Percentiles rank a stretch among this genome's conserved stretches.
Conservation (phyloP, 176 grass and related monocot species). For the Echinochloa phyllopogon region DNA sequence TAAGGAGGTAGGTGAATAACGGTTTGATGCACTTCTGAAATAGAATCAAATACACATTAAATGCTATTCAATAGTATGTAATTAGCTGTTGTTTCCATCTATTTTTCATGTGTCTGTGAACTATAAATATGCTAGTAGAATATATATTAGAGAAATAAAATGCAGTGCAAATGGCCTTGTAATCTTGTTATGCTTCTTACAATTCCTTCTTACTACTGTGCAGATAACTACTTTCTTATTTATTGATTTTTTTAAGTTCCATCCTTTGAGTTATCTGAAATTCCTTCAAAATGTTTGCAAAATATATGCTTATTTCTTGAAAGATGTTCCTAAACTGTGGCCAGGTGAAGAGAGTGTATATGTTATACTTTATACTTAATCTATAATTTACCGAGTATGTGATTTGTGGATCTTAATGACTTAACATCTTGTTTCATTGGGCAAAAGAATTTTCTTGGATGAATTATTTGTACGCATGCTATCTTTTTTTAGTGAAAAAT, state of each 20-base stretch:
- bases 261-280: slow-evolving; percentile 6
- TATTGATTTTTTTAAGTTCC: background rate
- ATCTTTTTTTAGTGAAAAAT: slow-evolving; percentile 6
- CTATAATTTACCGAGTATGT: background rate
- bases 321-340: slow-evolving; percentile 26
- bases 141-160: slow-evolving; percentile 16
- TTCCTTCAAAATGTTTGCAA: slow-evolving; percentile 32
- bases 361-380: slow-evolving; percentile 15
- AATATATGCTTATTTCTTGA: slow-evolving; percentile 39
- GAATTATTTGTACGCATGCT: slow-evolving; percentile 8
- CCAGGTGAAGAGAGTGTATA: slow-evolving; percentile 24
- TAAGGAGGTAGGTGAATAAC: slow-evolving; percentile 65
- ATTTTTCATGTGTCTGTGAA: slow-evolving; percentile 13
- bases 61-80: background rate
- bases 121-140: slow-evolving; percentile 30
- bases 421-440: slow-evolving; percentile 23
- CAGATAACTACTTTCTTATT: slow-evolving; percentile 15
- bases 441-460: slow-evolving; percentile 30
- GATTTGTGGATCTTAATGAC: slow-evolving; percentile 31
- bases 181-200: slow-evolving; percentile 3
- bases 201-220: background rate
- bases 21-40: slow-evolving; percentile 24
- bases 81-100: slow-evolving; percentile 28
- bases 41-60: slow-evolving; percentile 30
- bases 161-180: background rate